Evolutionary conservation across 176 grass and related monocot genomes (phyloP), one percentile per base, ranked within the genome.

Genomic region (Dendrocalamus sinicus): DNA sequence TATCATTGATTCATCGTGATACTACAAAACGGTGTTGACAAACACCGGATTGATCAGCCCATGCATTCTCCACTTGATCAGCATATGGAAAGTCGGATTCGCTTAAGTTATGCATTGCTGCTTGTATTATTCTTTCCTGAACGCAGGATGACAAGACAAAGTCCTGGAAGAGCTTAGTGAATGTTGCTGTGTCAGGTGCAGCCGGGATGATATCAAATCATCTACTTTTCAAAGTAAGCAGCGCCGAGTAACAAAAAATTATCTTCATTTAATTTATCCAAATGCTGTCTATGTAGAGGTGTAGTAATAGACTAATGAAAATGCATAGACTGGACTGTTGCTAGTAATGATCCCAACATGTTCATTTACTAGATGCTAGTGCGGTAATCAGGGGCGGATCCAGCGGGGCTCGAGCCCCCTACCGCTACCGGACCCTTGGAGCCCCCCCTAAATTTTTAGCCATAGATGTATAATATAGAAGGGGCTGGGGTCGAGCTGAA

Each of bases 161-260:
- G 66, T 89, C 91, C 30, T 98, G 96, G 96, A 98, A 98, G 86
- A 95, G 86, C 72, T 66, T 98, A 64, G 91, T 95, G 51, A 98
- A 86, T 53, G 70, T 98, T 86, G 90, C 93, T 26, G 90, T 98
- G 28, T 98, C 96, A 52, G 93, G 96, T 76, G 96, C 93, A 4
- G 93, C 96, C 39, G 96, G 96, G 68, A 98, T 94, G 96, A 98
- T 95, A 88, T 92, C 91, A 43, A 98, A 98, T 50, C 96, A 98
- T 89, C 84, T 98, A 12, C 93, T 95, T 30, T 98, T 98, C 86
- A 94, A 98, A 87, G 96, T 95, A 85, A 91, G 44, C 37, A 81
- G 1, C 54, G 62, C 17, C 10, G 14, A 46, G 19, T 81, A 57
- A 54, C 48, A 70, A 67, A 67, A 43, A 59, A 7, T 14, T 61